phyloP scores from a whole-genome alignment of 2,329 filamentous ascomycete species.

The Akanthomyces uredinophilus region DNA sequence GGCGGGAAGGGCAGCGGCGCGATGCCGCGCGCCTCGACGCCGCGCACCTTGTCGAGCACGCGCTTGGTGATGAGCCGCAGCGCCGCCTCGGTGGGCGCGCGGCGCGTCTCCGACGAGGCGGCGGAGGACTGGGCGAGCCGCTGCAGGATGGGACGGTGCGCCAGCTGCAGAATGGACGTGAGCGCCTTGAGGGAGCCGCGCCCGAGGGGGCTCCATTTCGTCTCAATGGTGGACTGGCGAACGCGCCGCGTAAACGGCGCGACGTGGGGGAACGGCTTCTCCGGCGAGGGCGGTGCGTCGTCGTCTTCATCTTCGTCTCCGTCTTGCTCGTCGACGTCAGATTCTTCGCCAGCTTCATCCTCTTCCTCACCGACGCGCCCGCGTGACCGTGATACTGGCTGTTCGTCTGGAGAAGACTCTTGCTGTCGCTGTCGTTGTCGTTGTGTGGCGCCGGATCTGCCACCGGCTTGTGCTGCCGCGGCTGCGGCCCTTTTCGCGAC shows the following conservation, averaged over 20 bases:
- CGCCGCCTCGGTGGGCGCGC: slow-evolving; percentile 47
- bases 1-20: slow-evolving; percentile 62
- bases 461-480: slow-evolving; percentile 18
- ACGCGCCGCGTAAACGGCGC: slow-evolving; percentile 47
- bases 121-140: slow-evolving; percentile 42
- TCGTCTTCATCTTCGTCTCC: slow-evolving; percentile 19
- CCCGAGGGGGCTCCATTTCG: slow-evolving; percentile 61
- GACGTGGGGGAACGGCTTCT: slow-evolving; percentile 45
- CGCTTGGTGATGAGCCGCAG: slow-evolving; percentile 51
- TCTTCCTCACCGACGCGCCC: not conserved
- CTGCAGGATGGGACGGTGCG: slow-evolving; percentile 57
- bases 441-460: not conserved
- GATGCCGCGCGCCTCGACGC: not conserved
- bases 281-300: slow-evolving; percentile 23
- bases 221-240: slow-evolving; percentile 59
- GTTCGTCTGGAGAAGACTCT: slow-evolving; percentile 18
- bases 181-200: slow-evolving; percentile 50
- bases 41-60: slow-evolving; percentile 49
- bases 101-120: slow-evolving; percentile 33
- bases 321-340: slow-evolving; percentile 14
- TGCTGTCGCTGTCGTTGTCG: slow-evolving; percentile 10
- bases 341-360: slow-evolving; percentile 10
- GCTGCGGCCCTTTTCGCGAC: slow-evolving; percentile 16
- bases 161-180: slow-evolving; percentile 50
- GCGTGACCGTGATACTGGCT: not conserved